Conservation (phyloP, 2,329 filamentous ascomycete genomes). For the Diaporthe citriasiana region DNA sequence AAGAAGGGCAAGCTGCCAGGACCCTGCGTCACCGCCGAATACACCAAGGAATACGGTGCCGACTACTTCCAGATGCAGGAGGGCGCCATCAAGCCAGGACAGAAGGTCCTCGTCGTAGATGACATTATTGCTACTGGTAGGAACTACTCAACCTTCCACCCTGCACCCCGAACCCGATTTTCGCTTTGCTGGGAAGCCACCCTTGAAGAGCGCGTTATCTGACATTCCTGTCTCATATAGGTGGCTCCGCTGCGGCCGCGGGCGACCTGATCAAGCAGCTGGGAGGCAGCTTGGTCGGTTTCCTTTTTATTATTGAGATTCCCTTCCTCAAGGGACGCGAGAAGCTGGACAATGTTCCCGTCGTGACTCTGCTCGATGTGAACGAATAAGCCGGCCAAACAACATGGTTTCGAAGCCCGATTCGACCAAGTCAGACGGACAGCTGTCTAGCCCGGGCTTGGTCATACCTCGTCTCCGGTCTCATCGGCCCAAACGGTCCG, state of each 20-base stretch:
- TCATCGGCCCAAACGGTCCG: constrained; percentile 19
- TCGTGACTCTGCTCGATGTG: constrained; percentile 83
- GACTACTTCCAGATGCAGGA: constrained; percentile 97
- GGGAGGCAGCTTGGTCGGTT: constrained; percentile 88
- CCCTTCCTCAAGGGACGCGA: constrained; percentile 92
- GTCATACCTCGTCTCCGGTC: constrained; percentile 1
- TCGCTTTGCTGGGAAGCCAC: background rate
- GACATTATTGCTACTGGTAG: constrained; percentile 98
- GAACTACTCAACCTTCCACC: constrained; percentile 48
- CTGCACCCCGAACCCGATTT: background rate
- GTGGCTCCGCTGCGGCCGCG: constrained; percentile 91
- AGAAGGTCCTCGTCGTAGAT: constrained; percentile 94
- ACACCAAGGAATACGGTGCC: constrained; percentile 95
- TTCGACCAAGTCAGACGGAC: constrained; percentile 14
- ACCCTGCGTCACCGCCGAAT: constrained; percentile 85
- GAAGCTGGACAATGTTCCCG: constrained; percentile 84
- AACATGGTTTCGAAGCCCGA: background rate
- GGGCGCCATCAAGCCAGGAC: constrained; percentile 85
- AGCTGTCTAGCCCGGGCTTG: constrained; percentile 12
- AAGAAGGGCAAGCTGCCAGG: constrained; percentile 98
- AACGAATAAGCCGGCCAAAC: constrained; percentile 38
- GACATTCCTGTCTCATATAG: constrained; percentile 60
- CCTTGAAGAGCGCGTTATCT: background rate
- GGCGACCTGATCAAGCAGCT: constrained; percentile 88
- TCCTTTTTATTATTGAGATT: constrained; percentile 95